Evolutionary conservation across 2,329 filamentous ascomycete genomes (phyloP), one percentile per base, ranked within the genome.

Genomic region (Zymoseptoria brevis): DNA sequence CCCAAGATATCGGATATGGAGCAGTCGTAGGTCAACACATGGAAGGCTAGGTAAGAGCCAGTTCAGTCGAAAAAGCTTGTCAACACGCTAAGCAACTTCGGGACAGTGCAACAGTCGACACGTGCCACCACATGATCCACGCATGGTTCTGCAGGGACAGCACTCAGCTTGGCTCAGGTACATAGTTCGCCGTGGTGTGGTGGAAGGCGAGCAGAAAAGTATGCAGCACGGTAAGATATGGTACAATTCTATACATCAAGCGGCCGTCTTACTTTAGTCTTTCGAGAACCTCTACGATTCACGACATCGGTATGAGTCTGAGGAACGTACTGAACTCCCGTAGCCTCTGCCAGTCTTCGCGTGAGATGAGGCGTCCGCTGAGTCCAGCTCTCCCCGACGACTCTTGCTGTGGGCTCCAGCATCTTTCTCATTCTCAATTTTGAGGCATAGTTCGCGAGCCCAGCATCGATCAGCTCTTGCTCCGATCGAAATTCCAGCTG

Each of bases 401-500:
- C 22, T n/a, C 51, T 53, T 8, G 22, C 21, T 9, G 22, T 29
- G 13, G n/a, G n/a, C 22, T 29, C 16, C 51, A 53, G 19, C 11
- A n/a, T 29, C 19, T 53, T 19, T 53, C 22, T 24, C 2, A 4
- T 19, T n/a, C 22, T 29, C 19, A 19, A 5, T n/a, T 29, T 53
- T 4, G 22, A 19, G 9, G 19, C 51, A 29, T 26, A 29, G 2
- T 4, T 13, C 22, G 19, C 19, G 13, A 26, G n/a, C 19, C 22
- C 51, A 53, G n/a, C 22, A 19, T 29, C 29, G 7, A 19, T 29
- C 19, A 61, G 55, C 29, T 62, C 58, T 49, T 62, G 59, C 24
- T 66, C 30, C 9, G 48, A 41, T 2, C 62, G 54, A 6, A 67
- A 50, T 19, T 62, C 51, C 41, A 73, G 60, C 51, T 69, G 62